These are phyloP conservation scores for Saturnispora bothae DNA, from an alignment of 805 yeast genomes.

Conservation along the genomic window DNA sequence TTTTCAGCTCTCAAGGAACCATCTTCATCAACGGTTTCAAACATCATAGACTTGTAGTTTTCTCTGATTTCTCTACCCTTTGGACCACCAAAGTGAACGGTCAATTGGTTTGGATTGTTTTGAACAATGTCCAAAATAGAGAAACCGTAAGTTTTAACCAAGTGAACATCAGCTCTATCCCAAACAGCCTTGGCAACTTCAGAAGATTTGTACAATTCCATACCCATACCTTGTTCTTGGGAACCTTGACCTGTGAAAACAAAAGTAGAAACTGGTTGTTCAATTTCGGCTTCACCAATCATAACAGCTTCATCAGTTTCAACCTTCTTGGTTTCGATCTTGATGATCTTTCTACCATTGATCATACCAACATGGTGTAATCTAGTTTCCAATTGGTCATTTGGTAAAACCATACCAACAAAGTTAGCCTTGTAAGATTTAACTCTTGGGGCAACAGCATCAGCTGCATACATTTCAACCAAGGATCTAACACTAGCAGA, in stretches of 20 bases:
- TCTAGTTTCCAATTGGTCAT: conserved; percentile 75
- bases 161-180: conserved; percentile 96
- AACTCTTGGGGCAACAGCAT: conserved; percentile 90
- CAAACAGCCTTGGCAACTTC: conserved; percentile 91
- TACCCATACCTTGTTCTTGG: conserved; percentile 99
- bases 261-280: conserved; percentile 93
- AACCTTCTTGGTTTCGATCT: conserved; percentile 78
- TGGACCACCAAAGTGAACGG: conserved; percentile 96
- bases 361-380: conserved; percentile 98
- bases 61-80: conserved; percentile 91
- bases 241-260: conserved; percentile 99
- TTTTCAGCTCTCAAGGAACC: conserved; percentile 83
- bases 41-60: conserved; percentile 94
- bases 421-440: conserved; percentile 86
- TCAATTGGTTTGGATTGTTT: conserved; percentile 90
- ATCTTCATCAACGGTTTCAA: conserved; percentile 82
- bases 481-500: conserved; percentile 90
- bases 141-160: conserved; percentile 90
- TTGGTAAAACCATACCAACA: conserved; percentile 96
- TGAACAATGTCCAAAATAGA: conserved; percentile 91
- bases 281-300: conserved; percentile 95
- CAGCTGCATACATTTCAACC: conserved; percentile 98
- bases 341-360: conserved; percentile 94
- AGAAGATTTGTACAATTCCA: conserved; percentile 89
- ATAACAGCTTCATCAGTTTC: conserved; percentile 72